Evolutionary conservation across 306 rosid genomes (phyloP).

Genomic region (Mucuna pruriens): DNA sequence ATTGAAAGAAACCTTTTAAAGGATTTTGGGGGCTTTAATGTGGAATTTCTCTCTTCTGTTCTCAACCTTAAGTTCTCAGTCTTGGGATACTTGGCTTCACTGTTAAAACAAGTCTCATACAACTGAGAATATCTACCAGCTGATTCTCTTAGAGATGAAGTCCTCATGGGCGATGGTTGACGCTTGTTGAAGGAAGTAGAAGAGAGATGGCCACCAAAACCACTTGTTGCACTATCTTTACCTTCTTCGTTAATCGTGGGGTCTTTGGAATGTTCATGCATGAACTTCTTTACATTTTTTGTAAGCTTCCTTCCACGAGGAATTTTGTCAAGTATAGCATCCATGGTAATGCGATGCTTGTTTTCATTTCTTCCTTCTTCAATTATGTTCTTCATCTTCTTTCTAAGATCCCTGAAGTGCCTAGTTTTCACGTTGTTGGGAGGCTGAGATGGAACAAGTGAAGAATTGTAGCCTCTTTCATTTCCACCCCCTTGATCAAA

Average conservation of each 20-base stretch:
- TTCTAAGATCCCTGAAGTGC: constrained; percentile 64
- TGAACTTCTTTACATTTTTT: constrained; percentile 36
- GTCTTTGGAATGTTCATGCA: constrained; percentile 33
- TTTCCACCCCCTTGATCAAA: not conserved
- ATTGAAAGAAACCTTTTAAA: constrained; percentile 67
- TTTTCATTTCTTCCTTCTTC: constrained; percentile 61
- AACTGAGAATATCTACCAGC: constrained; percentile 61
- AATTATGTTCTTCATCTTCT: constrained; percentile 62
- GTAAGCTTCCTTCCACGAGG: constrained; percentile 59
- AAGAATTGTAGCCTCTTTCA: not conserved
- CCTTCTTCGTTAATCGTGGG: constrained; percentile 39
- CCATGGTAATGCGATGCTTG: constrained; percentile 67
- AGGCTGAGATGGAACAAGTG: constrained; percentile 26
- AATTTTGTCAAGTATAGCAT: constrained; percentile 69
- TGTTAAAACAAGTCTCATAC: constrained; percentile 57
- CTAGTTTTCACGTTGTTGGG: constrained; percentile 40
- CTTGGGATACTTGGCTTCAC: constrained; percentile 44
- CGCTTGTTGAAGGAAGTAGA: constrained; percentile 37
- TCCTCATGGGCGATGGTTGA: constrained; percentile 48
- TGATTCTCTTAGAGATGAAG: constrained; percentile 63
- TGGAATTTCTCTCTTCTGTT: constrained; percentile 37
- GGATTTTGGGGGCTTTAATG: constrained; percentile 45
- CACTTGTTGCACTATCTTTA: constrained; percentile 38
- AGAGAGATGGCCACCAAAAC: constrained; percentile 20
- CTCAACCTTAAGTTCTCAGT: constrained; percentile 49